Base-by-base conservation (phyloP, 768 basidiomycete genomes). In the Boletus edulis region DNA sequence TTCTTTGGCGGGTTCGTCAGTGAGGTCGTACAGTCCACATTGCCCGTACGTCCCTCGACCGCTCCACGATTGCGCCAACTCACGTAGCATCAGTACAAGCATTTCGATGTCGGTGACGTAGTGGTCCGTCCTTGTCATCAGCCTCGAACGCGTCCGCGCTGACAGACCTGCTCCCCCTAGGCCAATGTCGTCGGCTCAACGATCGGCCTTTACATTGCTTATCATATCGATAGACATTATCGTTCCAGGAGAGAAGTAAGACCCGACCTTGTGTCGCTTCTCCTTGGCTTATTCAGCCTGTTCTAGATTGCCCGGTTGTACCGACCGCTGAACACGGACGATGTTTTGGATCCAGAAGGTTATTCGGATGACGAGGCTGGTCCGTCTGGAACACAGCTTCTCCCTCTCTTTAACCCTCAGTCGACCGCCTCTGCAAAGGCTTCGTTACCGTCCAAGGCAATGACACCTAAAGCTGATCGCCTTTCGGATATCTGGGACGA, bases 1-100 rank as follows among this genome's bases (percentile, higher is more conserved):
- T 81, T 93, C 63, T 82, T 88, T 57, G 91, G 91, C 12, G 90
- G 89, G 1, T 77, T 94, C 50, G 64, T 92, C 24, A 91, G 87
- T 68, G 91, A 94, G 71, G 69, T 93, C 55, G 86, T 94, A 1
- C 91, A 92, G 67, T 85, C 87, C 5, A 63, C 86, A 64, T 73
- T 94, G 49, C 90, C 91, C 50, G 91, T 84, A 60, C 46, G 76
- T 71, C 71, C 31, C 7, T 13, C 9, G 42, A 32, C 35, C 29
- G 17, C 29, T 40, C 35, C 10, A 24, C 27, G 27, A 27, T 50
- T 20, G 38, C 34, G 18, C 34, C 20, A 51, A 18, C 60, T 56
- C 51, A 56, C 20, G 14, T 42, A 31, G 27, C 43, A 17, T 42
- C 52, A 91, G 87, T 78, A 83, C 64, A 89, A 88, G 66, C 74